phyloP scores from a whole-genome alignment of 352 stramenopile genomes.

The Albugo laibachii region DNA sequence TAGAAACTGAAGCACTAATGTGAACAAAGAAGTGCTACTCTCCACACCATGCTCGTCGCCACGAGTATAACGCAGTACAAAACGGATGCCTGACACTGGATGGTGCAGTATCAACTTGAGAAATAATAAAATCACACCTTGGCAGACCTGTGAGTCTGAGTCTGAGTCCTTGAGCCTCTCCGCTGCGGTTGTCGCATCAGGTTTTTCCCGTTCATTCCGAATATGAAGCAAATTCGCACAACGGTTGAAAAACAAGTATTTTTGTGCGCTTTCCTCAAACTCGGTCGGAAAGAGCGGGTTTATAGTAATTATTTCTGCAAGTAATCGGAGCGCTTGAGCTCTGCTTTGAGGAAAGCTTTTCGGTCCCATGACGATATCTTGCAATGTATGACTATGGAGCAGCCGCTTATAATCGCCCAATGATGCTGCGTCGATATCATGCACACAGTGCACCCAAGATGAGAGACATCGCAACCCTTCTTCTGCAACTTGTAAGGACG shows the following conservation, averaged over 20 bases:
- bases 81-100: constrained; percentile 34
- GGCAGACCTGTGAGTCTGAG: constrained; percentile 17
- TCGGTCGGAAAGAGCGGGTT: constrained; percentile 20
- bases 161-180: background rate
- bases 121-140: constrained; percentile 35
- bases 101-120: constrained; percentile 28
- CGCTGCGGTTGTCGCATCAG: no score
- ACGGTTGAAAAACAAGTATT: constrained; percentile 39
- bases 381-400: constrained; percentile 22
- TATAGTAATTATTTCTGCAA: constrained; percentile 17
- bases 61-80: constrained; percentile 49
- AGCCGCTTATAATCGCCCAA: constrained; percentile 25
- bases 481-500: constrained; percentile 19
- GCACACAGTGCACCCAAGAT: constrained; percentile 17
- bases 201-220: no score
- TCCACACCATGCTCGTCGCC: constrained; percentile 23
- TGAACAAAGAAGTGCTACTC: constrained; percentile 19
- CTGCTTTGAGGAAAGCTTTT: constrained; percentile 16
- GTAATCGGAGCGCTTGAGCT: constrained; percentile 16
- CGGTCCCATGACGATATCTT: constrained; percentile 23
- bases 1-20: no score
- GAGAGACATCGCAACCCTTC: constrained; percentile 18
- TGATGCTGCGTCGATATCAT: constrained; percentile 1
- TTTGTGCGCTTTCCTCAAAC: constrained; percentile 20
- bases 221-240: constrained; percentile 32